These are phyloP conservation scores for Aureobasidium sp. DNA, from an alignment of 2,329 filamentous ascomycete genomes.

Conservation along the genomic window DNA sequence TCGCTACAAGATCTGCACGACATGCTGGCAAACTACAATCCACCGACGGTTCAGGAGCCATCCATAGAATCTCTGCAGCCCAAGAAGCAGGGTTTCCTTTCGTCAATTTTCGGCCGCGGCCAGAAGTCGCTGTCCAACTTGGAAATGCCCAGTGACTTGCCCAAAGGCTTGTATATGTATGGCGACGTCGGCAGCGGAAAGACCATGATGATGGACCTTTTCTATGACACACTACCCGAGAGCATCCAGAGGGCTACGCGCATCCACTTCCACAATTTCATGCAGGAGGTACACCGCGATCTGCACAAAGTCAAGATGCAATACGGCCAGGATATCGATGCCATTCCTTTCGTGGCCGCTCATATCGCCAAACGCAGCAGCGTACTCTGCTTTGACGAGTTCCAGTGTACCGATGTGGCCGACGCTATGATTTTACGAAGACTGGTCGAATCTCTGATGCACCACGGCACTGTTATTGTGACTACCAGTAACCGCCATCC, in stretches of 20 bases:
- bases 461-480: slow-evolving; percentile 90
- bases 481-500: slow-evolving; percentile 97
- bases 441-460: slow-evolving; percentile 84
- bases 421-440: slow-evolving; percentile 94
- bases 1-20: slow-evolving; percentile 83
- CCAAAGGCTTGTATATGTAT: slow-evolving; percentile 86
- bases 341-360: slow-evolving; percentile 85
- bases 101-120: slow-evolving; percentile 51
- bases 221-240: slow-evolving; percentile 81
- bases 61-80: slow-evolving; percentile 60
- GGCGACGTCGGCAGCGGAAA: slow-evolving; percentile 96
- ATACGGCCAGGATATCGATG: slow-evolving; percentile 83
- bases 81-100: slow-evolving; percentile 45
- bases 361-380: slow-evolving; percentile 78
- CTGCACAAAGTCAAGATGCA: slow-evolving; percentile 84
- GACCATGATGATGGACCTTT: slow-evolving; percentile 99
- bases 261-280: slow-evolving; percentile 99
- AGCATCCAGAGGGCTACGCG: slow-evolving; percentile 76
- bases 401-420: slow-evolving; percentile 96
- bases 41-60: slow-evolving; percentile 68
- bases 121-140: background rate
- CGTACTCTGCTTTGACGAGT: slow-evolving; percentile 96
- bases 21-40: slow-evolving; percentile 63
- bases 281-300: slow-evolving; percentile 92
- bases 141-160: slow-evolving; percentile 42